A percentile compares a stretch with the other conserved stretches of the same genome.
Conservation (phyloP, 2,329 filamentous ascomycete species). For the Fusarium marasasianum region DNA sequence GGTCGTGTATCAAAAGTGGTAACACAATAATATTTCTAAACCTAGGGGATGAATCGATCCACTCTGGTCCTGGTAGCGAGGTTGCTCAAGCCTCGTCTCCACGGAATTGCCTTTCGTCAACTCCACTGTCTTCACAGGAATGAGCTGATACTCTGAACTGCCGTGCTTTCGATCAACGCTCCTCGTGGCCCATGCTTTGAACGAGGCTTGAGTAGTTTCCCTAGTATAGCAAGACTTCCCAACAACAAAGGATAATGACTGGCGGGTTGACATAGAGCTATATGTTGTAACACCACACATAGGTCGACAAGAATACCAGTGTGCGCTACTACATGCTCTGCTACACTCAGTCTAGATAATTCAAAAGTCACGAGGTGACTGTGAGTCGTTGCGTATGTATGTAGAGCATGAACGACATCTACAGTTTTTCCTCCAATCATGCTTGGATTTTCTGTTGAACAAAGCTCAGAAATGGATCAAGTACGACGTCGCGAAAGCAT, state of each 20-base stretch:
- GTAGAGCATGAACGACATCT: no score
- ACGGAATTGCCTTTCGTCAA: not conserved
- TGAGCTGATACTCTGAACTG: not conserved
- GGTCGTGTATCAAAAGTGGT: no score
- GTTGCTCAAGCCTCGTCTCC: not conserved
- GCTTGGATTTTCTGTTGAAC: no score
- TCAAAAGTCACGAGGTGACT: accelerated
- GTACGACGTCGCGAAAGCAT: no score
- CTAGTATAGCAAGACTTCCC: not conserved
- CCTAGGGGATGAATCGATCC: not conserved
- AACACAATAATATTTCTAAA: not conserved
- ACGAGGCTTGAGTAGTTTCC: not conserved
- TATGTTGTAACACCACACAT: not conserved
- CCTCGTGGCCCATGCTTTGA: accelerated
- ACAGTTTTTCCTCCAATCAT: no score
- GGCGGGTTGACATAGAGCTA: not conserved
- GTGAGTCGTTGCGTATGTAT: not conserved
- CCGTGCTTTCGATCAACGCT: not conserved
- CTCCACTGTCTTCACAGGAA: not conserved
- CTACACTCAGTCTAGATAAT: not conserved
- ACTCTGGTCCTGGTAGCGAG: not conserved
- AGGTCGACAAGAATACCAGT: accelerated
- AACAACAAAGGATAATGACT: not conserved
- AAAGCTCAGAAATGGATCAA: no score
- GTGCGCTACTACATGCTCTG: no score